phyloP scores from a whole-genome alignment of 345 rosid genomes.

The Murraya paniculata region DNA sequence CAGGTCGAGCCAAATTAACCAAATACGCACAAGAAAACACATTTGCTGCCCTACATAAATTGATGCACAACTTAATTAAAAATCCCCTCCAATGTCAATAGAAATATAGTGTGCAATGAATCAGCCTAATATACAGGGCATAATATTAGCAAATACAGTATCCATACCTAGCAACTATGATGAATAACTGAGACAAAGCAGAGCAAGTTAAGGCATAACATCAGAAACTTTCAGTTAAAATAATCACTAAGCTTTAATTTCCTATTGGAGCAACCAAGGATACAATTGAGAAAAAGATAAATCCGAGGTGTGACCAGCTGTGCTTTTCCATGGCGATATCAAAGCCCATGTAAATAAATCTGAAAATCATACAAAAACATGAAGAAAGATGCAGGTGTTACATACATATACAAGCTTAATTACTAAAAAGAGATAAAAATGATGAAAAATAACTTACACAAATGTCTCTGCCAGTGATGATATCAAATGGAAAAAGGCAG shows the following conservation, averaged over 20 bases:
- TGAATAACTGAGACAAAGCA: constrained; percentile 60
- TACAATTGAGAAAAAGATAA: constrained; percentile 95
- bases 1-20: constrained; percentile 84
- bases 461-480: constrained; percentile 98
- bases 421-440: constrained; percentile 3
- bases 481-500: constrained; percentile 90
- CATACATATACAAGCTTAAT: constrained; percentile 11
- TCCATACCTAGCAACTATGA: constrained; percentile 76
- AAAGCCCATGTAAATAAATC: constrained; percentile 99
- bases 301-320: constrained; percentile 97
- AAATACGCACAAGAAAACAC: constrained; percentile 94
- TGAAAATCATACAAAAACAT: constrained; percentile 38
- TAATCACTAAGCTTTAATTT: background rate
- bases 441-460: constrained; percentile 45
- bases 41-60: constrained; percentile 74
- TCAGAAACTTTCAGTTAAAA: constrained; percentile 11
- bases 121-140: background rate
- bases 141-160: constrained; percentile 12
- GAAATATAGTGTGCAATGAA: constrained; percentile 2
- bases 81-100: constrained; percentile 15
- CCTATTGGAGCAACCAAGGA: constrained; percentile 44
- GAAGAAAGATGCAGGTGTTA: constrained; percentile 8
- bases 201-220: constrained; percentile 51
- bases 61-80: constrained; percentile 26
- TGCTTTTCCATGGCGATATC: constrained; percentile 98